Evolutionary conservation across 2,329 filamentous ascomycete species (phyloP).

Genomic region (Sclerotinia spermophila): DNA sequence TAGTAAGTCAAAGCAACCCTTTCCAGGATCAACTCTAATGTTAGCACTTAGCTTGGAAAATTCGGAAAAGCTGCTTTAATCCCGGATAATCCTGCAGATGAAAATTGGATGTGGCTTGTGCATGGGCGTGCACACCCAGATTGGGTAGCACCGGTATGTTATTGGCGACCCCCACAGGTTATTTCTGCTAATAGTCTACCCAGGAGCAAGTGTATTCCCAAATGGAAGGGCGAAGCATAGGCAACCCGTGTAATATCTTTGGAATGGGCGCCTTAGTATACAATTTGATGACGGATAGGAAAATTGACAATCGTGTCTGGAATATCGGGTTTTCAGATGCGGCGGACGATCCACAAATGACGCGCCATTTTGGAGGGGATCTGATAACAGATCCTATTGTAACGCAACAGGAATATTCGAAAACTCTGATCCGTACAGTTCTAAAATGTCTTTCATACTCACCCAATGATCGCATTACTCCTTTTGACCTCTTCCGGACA

Average conservation of each 20-base stretch:
- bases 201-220: neutral
- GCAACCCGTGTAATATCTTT: neutral
- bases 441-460: neutral
- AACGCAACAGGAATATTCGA: neutral
- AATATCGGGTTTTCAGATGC: neutral
- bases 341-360: neutral
- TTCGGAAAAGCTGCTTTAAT: neutral
- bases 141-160: neutral
- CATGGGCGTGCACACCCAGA: neutral
- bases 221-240: neutral
- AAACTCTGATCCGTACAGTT: neutral
- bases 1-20: neutral
- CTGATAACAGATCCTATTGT: neutral
- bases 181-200: too few species aligned
- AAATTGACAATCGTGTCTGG: neutral
- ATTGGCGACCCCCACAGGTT: too few species aligned
- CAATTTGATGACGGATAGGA: neutral
- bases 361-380: neutral
- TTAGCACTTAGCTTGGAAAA: neutral
- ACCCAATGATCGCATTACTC: neutral
- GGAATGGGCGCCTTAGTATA: conserved; percentile 1
- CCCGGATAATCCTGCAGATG: neutral
- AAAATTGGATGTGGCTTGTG: neutral
- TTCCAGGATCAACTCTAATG: neutral
- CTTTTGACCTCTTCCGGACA: too few species aligned